Evolutionary conservation across 2,329 filamentous ascomycete genomes (phyloP).

Genomic region (Harringtonia aguacate): DNA sequence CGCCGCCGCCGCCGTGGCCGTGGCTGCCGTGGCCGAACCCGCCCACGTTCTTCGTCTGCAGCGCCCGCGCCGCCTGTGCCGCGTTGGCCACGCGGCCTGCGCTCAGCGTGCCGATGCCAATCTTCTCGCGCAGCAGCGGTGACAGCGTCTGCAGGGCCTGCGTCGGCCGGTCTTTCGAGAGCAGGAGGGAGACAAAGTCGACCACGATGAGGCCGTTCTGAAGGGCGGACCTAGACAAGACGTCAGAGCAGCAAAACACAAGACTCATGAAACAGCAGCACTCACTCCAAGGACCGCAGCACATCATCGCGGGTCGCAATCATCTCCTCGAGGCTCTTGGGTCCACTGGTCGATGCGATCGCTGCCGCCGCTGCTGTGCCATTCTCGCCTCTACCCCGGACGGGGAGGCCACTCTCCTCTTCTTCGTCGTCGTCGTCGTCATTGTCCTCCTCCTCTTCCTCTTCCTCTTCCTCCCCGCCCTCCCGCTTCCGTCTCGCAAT

Average conservation of each 20-base stretch:
- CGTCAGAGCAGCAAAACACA: not conserved
- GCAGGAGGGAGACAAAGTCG: conserved; percentile 72
- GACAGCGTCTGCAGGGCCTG: conserved; percentile 63
- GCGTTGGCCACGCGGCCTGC: conserved; percentile 54
- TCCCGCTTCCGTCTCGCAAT: conserved; percentile 34
- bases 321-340: conserved; percentile 24
- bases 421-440: conserved; percentile 28
- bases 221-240: conserved; percentile 29
- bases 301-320: conserved; percentile 46
- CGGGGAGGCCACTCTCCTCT: no score
- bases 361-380: not conserved
- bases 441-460: conserved; percentile 34
- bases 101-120: conserved; percentile 66
- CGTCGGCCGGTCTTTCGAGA: conserved; percentile 70
- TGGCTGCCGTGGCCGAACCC: not conserved
- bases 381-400: no score
- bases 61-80: conserved; percentile 31
- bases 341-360: conserved; percentile 14
- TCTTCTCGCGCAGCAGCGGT: conserved; percentile 54
- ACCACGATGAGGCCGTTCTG: conserved; percentile 59
- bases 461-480: conserved; percentile 26
- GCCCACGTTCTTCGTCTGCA: conserved; percentile 3
- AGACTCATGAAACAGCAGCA: not conserved
- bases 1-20: not conserved
- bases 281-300: conserved; percentile 46